These are phyloP conservation scores for Myxozyma mucilagina DNA, from an alignment of 805 yeast species.

Conservation along the genomic window DNA sequence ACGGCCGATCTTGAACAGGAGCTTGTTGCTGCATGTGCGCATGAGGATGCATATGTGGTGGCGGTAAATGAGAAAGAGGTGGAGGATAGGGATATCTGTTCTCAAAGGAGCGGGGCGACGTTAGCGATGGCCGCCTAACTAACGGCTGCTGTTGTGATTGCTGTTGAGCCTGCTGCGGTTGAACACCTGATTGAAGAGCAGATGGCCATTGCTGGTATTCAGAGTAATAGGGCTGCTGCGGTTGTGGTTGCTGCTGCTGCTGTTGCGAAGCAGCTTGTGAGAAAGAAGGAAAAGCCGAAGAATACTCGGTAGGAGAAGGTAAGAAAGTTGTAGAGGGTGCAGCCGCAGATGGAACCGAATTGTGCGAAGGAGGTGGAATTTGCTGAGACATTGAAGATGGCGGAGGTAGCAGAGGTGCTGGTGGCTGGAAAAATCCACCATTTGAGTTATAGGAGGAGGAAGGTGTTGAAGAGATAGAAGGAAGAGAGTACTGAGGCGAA, in stretches of 20 bases:
- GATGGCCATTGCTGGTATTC: slow-evolving; percentile 20
- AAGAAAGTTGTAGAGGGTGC: slow-evolving; percentile 8
- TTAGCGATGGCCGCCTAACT: slow-evolving; percentile 20
- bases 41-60: slow-evolving; percentile 12
- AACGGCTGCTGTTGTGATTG: slow-evolving; percentile 4
- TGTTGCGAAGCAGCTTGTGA: slow-evolving; percentile 11
- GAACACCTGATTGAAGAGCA: background rate
- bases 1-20: slow-evolving; percentile 27
- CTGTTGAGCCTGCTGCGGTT: background rate
- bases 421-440: slow-evolving; percentile 9
- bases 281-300: slow-evolving; percentile 3
- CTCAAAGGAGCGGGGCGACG: slow-evolving; percentile 23
- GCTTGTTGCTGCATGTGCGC: slow-evolving; percentile 11
- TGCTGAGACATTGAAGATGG: slow-evolving; percentile 17
- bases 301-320: slow-evolving; percentile 13
- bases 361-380: background rate
- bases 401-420: slow-evolving; percentile 20
- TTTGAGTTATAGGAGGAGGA: slow-evolving; percentile 9
- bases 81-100: slow-evolving; percentile 18
- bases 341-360: slow-evolving; percentile 2
- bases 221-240: slow-evolving; percentile 13
- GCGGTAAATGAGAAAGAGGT: slow-evolving; percentile 20
- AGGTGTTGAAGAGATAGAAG: slow-evolving; percentile 24
- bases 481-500: slow-evolving; percentile 28
- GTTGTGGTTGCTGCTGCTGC: slow-evolving; percentile 20